Percentiles rank a stretch among this genome's conserved stretches.
These are phyloP conservation scores for Fusarium sp. DNA, from an alignment of 2,329 filamentous ascomycete species.

Conservation along the genomic window DNA sequence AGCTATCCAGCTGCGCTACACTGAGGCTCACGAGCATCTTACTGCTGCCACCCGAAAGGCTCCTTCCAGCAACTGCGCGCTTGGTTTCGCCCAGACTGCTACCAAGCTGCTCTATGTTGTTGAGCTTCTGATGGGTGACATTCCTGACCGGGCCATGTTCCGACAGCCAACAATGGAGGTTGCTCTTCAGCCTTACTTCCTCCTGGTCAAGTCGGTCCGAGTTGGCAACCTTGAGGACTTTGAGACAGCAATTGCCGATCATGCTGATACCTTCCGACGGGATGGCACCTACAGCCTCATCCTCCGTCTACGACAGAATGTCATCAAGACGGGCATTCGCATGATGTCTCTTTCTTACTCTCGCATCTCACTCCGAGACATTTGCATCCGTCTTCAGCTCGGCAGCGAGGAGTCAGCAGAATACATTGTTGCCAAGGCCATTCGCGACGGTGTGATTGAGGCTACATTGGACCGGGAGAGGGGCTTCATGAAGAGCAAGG, in stretches of 20 bases:
- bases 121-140: conserved; percentile 97
- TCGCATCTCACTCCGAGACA: conserved; percentile 94
- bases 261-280: conserved; percentile 86
- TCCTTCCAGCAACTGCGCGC: conserved; percentile 86
- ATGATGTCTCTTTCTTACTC: conserved; percentile 99
- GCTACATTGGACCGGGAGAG: conserved; percentile 92
- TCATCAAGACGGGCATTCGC: conserved; percentile 98
- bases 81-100: conserved; percentile 94
- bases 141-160: conserved; percentile 94
- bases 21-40: conserved; percentile 94
- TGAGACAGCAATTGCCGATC: conserved; percentile 82
- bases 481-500: conserved; percentile 99
- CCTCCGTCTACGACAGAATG: conserved; percentile 93
- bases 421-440: conserved; percentile 99
- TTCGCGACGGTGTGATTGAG: conserved; percentile 96
- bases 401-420: conserved; percentile 97
- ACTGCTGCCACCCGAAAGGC: conserved; percentile 95
- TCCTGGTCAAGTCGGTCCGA: conserved; percentile 92
- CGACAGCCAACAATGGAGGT: conserved; percentile 87
- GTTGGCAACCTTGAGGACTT: conserved; percentile 97
- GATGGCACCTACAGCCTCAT: conserved; percentile 97
- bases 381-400: conserved; percentile 92
- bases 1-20: conserved; percentile 95
- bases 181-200: conserved; percentile 90
- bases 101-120: conserved; percentile 97